Evolutionary conservation across 108 stramenopile species (phyloP).

Genomic region (Poteriospumella lacustris): DNA sequence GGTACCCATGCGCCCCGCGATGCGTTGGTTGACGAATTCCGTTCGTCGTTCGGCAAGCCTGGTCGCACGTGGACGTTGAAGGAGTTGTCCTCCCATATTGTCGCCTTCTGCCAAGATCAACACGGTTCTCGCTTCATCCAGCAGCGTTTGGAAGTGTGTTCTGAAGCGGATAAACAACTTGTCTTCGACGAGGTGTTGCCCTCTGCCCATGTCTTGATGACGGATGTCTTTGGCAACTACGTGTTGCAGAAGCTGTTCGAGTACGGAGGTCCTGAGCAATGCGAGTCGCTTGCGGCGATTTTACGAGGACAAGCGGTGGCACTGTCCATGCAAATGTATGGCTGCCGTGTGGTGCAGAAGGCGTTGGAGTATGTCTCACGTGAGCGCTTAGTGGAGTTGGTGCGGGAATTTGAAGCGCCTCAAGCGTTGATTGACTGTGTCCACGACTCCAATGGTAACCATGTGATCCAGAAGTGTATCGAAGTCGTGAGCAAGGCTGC

Average conservation of each 20-base stretch:
- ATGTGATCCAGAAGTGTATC: constrained; percentile 92
- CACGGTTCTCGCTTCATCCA: constrained; percentile 96
- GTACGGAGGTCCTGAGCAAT: constrained; percentile 20
- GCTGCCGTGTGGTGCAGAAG: constrained; percentile 90
- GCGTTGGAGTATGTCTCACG: constrained; percentile 72
- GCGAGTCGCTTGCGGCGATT: constrained; percentile 18
- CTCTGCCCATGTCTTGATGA: constrained; percentile 57
- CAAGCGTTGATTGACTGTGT: constrained; percentile 76
- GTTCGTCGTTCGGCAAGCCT: neutral
- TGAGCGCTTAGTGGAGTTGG: constrained; percentile 64
- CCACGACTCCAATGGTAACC: constrained; percentile 94
- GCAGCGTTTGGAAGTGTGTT: constrained; percentile 73
- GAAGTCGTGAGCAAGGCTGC: constrained; percentile 69
- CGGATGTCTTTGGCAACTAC: constrained; percentile 61
- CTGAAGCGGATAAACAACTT: constrained; percentile 64
- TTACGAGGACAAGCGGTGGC: constrained; percentile 66
- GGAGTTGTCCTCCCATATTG: constrained; percentile 58
- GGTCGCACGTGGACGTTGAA: constrained; percentile 16
- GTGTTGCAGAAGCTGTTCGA: constrained; percentile 55
- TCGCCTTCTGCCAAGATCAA: constrained; percentile 91
- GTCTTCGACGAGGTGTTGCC: constrained; percentile 77
- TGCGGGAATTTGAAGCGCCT: constrained; percentile 69
- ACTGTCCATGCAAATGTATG: constrained; percentile 82
- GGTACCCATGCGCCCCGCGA: neutral
- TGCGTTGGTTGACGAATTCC: constrained; percentile 26